Evolutionary conservation across 108 stramenopile species (phyloP), one percentile per base, ranked within the genome.

Genomic region (Parietichytrium sp.): DNA sequence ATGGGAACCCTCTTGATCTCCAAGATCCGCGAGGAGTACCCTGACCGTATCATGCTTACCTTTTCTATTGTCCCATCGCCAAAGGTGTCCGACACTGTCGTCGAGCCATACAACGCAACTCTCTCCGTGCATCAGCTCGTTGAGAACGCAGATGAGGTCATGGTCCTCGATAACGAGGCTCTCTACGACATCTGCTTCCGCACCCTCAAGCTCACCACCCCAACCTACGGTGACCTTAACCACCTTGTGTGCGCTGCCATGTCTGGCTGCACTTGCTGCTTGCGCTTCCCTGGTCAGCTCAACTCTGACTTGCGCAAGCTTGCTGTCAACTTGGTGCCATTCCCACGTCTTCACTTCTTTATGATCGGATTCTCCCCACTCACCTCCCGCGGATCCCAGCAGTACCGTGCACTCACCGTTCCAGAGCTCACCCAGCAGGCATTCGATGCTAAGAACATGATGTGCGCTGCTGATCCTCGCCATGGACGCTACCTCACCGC

Each of bases 381-480:
- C 77, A 98, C 96, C 38, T 85, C 93, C 48, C 88, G 87, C 78
- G 91, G 91, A 49, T 94, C 94, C 47, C 95, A 95, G 91, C 92
- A 95, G 81, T 97, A 96, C 93, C 94, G 95, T 78, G 94, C 93
- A 49, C 88, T 97, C 80, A 95, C 93, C 49, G 97, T 98, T 47
- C 95, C 97, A 25, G 97, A 98, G 91, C 91, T 98, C 83, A 98
- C 97, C 48, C 85, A 91, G 79, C 97, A 98, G 85, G 89, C 90
- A 42, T 98, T 98, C 85, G 97, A 98, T 84, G 95, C 97, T 83
- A 96, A 96, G 93, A 97, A 97, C 90, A 97, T 97, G 96, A 97
- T 97, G 96, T 96, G 95, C 83, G 96, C 97, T 81, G 94, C 97
- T 45, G 97, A 98, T 88, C 97, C 97, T 55, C 94, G 97, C 88